Evolutionary conservation across 2,329 filamentous ascomycete genomes (phyloP).

Genomic region (Cercospora canescens): DNA sequence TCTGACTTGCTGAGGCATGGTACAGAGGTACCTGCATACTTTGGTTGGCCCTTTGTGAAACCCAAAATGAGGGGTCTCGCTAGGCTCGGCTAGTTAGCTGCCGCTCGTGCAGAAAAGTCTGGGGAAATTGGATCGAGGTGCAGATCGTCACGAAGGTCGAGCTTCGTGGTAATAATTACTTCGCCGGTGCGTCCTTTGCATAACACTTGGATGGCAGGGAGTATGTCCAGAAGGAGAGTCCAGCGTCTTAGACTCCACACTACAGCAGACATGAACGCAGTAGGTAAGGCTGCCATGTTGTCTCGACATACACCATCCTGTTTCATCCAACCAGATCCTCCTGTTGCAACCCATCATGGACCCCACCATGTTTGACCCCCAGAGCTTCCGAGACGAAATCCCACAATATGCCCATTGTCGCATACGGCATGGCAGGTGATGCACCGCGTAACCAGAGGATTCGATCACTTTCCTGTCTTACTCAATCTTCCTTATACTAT

Average conservation of each 20-base stretch:
- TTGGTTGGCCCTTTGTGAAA: not conserved
- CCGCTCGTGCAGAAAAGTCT: conserved; percentile 1
- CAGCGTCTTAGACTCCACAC: no score
- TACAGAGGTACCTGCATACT: not conserved
- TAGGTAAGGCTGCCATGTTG: not conserved
- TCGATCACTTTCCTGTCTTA: not conserved
- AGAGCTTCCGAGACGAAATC: no score
- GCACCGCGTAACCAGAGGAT: no score
- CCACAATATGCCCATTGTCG: not conserved
- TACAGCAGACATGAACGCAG: not conserved
- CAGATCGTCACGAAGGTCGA: not conserved
- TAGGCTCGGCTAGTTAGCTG: not conserved
- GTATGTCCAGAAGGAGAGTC: no score
- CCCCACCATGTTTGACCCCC: no score
- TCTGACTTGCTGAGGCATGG: not conserved
- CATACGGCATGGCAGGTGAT: no score
- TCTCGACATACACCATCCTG: no score
- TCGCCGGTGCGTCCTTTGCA: not conserved
- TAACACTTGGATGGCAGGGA: not conserved
- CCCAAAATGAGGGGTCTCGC: conserved; percentile 4
- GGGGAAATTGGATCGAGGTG: not conserved
- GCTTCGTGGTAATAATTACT: not conserved
- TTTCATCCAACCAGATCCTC: no score
- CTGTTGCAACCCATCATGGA: no score
- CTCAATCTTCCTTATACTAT: not conserved